These are phyloP conservation scores for Brassica hybrid DNA, from an alignment of 441 rosid genomes.

Conservation along the genomic window DNA sequence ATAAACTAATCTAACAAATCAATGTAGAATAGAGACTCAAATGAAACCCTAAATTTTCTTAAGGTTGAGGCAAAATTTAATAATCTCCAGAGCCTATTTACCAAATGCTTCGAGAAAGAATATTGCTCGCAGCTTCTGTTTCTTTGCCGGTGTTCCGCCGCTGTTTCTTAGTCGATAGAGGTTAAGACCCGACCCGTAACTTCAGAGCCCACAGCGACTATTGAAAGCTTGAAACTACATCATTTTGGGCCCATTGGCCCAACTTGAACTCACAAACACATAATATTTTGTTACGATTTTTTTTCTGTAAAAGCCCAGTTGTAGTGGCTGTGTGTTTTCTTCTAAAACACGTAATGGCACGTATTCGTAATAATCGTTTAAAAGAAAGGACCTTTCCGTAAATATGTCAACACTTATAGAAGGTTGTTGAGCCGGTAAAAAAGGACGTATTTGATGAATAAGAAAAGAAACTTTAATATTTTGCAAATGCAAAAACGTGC, in stretches of 20 bases:
- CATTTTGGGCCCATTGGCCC: no score
- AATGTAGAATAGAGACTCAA: constrained; percentile 2
- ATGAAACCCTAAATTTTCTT: constrained; percentile 34
- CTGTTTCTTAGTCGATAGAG: no score
- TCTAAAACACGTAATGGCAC: background rate
- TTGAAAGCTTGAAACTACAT: no score
- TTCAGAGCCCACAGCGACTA: no score
- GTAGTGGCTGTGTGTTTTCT: background rate
- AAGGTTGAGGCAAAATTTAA: constrained; percentile 2
- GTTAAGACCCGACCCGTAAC: no score
- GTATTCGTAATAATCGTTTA: constrained; percentile 6
- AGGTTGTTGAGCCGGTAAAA: constrained; percentile 23
- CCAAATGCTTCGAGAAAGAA: background rate
- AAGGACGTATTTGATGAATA: background rate
- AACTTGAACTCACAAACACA: no score
- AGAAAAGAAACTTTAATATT: no score
- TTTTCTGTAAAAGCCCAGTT: no score
- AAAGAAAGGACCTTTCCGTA: background rate
- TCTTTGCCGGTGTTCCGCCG: no score
- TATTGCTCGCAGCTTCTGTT: background rate
- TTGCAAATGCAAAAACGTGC: constrained; percentile 32
- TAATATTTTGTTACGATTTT: no score
- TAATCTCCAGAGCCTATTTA: background rate
- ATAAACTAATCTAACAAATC: background rate
- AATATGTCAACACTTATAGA: background rate